Percentiles rank a stretch among this genome's conserved stretches.
Evolutionary conservation across 352 stramenopile genomes (phyloP).

Genomic region (Pythium rhizo-oryzae): DNA sequence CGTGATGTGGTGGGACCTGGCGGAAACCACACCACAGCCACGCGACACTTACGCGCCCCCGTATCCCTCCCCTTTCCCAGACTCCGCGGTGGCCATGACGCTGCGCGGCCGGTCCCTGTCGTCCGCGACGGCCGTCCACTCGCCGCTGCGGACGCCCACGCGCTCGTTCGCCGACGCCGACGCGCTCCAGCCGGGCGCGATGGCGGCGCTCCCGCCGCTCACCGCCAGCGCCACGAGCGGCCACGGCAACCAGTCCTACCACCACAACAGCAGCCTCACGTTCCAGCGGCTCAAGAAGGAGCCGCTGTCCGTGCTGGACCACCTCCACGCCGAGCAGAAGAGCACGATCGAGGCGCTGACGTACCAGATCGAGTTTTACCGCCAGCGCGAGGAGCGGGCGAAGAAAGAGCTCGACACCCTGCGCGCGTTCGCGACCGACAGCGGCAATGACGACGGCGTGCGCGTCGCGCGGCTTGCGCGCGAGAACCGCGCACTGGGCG

Average conservation of each 20-base stretch:
- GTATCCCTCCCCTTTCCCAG: conserved; percentile 10
- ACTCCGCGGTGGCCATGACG: conserved; percentile 9
- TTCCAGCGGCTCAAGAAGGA: conserved; percentile 8
- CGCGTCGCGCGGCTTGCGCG: conserved; percentile 46
- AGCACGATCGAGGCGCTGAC: conserved; percentile 81
- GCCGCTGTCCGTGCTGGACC: conserved; percentile 51
- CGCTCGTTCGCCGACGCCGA: conserved; percentile 11
- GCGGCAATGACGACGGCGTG: conserved; percentile 16
- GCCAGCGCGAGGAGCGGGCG: conserved; percentile 68
- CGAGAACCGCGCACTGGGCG: conserved; percentile 61
- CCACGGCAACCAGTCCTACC: too few relatives aligned
- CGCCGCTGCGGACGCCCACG: conserved; percentile 13
- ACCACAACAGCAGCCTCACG: not conserved
- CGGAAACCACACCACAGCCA: conserved; percentile 10
- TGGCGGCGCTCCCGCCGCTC: conserved; percentile 9
- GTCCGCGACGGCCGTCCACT: conserved; percentile 8
- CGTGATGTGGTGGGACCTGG: conserved; percentile 20
- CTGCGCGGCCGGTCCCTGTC: conserved; percentile 4
- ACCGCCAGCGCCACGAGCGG: not conserved
- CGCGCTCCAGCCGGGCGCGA: not conserved
- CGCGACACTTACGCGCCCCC: not conserved
- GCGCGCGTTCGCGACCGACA: conserved; percentile 31
- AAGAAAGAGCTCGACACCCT: conserved; percentile 69
- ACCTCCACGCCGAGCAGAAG: conserved; percentile 80
- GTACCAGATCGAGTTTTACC: conserved; percentile 80